These are phyloP conservation scores for Starmerella riodocensis DNA, from an alignment of 805 yeast genomes.

Conservation along the genomic window DNA sequence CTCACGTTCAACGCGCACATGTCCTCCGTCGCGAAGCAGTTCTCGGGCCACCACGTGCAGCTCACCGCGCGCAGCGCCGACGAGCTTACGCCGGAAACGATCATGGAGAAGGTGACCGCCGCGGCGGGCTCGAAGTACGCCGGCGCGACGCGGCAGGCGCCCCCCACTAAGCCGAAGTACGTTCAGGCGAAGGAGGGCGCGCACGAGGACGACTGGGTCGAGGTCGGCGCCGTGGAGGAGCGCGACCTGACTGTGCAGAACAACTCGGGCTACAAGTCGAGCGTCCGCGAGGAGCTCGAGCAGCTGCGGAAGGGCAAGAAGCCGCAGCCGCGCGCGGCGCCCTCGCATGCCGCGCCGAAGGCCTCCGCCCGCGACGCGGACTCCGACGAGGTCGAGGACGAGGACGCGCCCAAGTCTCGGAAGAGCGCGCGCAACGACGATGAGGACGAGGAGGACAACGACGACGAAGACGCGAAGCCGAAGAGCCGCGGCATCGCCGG, in stretches of 20 bases:
- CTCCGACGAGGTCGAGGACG: constrained; percentile 2
- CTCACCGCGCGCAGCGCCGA: constrained; percentile 91
- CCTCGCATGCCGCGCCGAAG: too few species aligned
- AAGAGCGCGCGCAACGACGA: not conserved
- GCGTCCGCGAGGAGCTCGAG: constrained; percentile 15
- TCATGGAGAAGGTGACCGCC: constrained; percentile 62
- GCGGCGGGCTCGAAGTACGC: constrained; percentile 96
- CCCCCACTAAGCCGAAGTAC: constrained; percentile 26
- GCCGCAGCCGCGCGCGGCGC: too few species aligned
- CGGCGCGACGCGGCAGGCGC: constrained; percentile 27
- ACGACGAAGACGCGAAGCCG: too few species aligned
- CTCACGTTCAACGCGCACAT: constrained; percentile 34
- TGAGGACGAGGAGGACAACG: not conserved
- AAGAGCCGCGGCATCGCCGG: constrained; percentile 11
- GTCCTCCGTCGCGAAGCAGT: constrained; percentile 29
- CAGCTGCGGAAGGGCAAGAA: constrained; percentile 11
- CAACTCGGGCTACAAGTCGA: constrained; percentile 12
- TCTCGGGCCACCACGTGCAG: constrained; percentile 79
- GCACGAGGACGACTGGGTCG: constrained; percentile 60
- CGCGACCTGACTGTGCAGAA: constrained; percentile 12
- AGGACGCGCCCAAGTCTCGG: not conserved
- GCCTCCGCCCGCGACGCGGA: not conserved
- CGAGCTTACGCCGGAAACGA: constrained; percentile 69
- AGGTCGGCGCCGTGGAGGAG: constrained; percentile 30
- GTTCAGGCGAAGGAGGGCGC: constrained; percentile 27